Percentiles rank a stretch among this genome's conserved stretches.
These are phyloP conservation scores for Clavariopsis aquatica DNA, from an alignment of 495 filamentous ascomycete species.

Conservation along the genomic window DNA sequence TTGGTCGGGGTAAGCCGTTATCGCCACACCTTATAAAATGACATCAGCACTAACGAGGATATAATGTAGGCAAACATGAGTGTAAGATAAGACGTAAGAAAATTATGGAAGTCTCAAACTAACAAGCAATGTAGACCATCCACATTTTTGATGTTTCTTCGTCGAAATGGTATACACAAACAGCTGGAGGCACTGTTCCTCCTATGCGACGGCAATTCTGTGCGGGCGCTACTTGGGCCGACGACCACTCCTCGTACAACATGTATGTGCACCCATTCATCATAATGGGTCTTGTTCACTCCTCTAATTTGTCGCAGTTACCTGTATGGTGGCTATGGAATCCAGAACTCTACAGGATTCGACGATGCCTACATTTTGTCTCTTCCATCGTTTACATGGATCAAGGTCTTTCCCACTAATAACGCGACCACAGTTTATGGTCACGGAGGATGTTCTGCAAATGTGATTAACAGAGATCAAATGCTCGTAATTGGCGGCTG, in stretches of 20 bases:
- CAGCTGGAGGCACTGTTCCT: constrained; percentile 52
- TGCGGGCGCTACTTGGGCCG: constrained; percentile 54
- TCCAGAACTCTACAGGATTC: constrained; percentile 49
- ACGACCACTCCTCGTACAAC: constrained; percentile 58
- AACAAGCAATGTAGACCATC: constrained; percentile 39
- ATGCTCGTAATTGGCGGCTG: constrained; percentile 54
- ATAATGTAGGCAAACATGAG: constrained; percentile 39
- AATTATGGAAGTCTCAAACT: neutral
- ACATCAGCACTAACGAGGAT: constrained; percentile 5
- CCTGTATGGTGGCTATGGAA: constrained; percentile 54
- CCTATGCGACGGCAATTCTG: constrained; percentile 55
- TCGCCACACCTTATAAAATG: neutral
- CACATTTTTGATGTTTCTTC: constrained; percentile 55
- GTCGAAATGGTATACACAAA: constrained; percentile 58
- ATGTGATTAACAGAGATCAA: constrained; percentile 51
- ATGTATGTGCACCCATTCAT: constrained; percentile 48
- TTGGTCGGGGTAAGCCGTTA: constrained; percentile 30
- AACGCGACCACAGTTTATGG: constrained; percentile 35
- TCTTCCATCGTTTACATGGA: constrained; percentile 58
- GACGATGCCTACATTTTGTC: constrained; percentile 61
- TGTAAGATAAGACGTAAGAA: constrained; percentile 28
- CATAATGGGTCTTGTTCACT: neutral
- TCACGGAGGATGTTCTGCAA: constrained; percentile 55
- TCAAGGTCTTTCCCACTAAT: constrained; percentile 49
- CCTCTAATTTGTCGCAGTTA: constrained; percentile 45